Percentiles rank a stretch among this genome's conserved stretches.
phyloP scores from a whole-genome alignment of 2,329 filamentous ascomycete genomes.

The Aspergillus tamarii region DNA sequence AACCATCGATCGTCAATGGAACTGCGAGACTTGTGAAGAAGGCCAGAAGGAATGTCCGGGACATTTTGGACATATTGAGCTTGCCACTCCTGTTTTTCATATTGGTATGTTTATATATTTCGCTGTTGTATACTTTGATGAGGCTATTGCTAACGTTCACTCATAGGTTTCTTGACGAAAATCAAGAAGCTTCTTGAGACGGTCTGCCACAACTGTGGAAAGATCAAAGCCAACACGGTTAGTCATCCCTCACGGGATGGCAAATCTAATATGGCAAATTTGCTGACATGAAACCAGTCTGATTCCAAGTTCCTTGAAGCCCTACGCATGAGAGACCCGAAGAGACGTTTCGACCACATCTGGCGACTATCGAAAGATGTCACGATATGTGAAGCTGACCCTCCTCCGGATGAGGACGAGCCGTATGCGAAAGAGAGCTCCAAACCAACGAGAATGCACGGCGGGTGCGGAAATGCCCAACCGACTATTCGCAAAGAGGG shows the following conservation, averaged over 20 bases:
- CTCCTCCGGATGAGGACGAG: conserved; percentile 67
- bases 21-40: conserved; percentile 95
- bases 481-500: conserved; percentile 87
- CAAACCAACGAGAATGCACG: conserved; percentile 66
- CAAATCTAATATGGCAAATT: conserved; percentile 55
- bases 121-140: neutral
- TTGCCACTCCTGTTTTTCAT: conserved; percentile 95
- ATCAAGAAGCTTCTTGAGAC: conserved; percentile 99
- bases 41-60: conserved; percentile 95
- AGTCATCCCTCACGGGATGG: conserved; percentile 69
- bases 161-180: conserved; percentile 90
- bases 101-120: conserved; percentile 54
- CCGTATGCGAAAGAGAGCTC: conserved; percentile 67
- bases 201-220: conserved; percentile 98
- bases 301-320: conserved; percentile 83
- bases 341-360: conserved; percentile 88
- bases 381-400: conserved; percentile 78
- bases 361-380: conserved; percentile 93
- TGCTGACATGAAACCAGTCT: conserved; percentile 64
- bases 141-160: conserved; percentile 30
- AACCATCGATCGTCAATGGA: conserved; percentile 92
- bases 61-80: conserved; percentile 98
- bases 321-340: conserved; percentile 84
- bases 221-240: conserved; percentile 96
- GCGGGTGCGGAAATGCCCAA: conserved; percentile 89